Percentiles rank a stretch among this genome's conserved stretches.
Conservation (phyloP, 345 rosid species). For the Linum trigynum region DNA sequence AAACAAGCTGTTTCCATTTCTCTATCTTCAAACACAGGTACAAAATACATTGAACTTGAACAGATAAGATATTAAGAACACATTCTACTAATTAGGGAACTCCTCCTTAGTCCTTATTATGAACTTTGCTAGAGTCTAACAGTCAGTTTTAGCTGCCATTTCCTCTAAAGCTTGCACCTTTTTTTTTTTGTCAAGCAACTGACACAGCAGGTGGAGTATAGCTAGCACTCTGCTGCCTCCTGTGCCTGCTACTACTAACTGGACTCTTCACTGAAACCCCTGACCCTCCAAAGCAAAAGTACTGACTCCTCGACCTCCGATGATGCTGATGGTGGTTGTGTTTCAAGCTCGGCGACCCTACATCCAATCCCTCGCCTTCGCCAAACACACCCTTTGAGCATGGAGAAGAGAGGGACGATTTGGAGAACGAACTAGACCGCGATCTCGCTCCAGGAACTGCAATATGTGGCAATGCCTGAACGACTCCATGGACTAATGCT, state of each 20-base stretch:
- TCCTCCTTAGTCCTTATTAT: neutral
- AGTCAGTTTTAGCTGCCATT: neutral
- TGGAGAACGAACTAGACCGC: neutral
- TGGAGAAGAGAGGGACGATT: neutral
- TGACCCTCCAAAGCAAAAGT: constrained; percentile 1
- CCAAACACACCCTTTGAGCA: neutral
- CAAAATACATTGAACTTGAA: neutral
- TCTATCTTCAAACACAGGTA: neutral
- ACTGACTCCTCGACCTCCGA: neutral
- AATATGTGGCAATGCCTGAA: neutral
- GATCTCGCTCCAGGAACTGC: neutral
- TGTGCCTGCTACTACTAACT: constrained; percentile 1
- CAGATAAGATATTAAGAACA: too few species aligned
- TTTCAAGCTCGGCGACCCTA: neutral
- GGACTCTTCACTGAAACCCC: neutral
- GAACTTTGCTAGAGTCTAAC: neutral
- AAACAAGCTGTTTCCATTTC: neutral
- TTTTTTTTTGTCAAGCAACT: neutral
- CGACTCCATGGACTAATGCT: neutral
- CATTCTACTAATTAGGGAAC: neutral
- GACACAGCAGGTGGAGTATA: neutral
- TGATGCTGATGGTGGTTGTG: neutral
- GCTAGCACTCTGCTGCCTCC: constrained; percentile 2
- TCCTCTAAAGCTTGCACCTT: neutral
- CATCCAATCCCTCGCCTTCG: neutral